Evolutionary conservation across 2,329 filamentous ascomycete genomes (phyloP).

Genomic region (Nemania diffusa): DNA sequence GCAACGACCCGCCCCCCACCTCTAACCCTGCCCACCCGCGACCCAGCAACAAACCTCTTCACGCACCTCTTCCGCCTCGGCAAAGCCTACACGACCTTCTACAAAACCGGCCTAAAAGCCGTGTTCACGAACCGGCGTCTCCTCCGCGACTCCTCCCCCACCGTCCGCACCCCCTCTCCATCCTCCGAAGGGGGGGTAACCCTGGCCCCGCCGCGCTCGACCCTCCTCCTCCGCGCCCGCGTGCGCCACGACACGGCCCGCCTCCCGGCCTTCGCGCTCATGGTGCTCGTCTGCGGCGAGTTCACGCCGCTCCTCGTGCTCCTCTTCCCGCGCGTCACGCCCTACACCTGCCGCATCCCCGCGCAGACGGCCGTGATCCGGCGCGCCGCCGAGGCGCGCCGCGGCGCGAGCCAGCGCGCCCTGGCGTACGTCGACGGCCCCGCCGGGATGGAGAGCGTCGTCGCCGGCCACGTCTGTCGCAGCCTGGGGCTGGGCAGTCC

Average conservation of each 20-base stretch:
- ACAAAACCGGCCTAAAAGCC: slow-evolving; percentile 83
- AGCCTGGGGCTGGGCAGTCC: slow-evolving; percentile 53
- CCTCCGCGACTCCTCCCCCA: slow-evolving; percentile 52
- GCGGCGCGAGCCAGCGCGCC: slow-evolving; percentile 60
- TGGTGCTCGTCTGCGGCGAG: slow-evolving; percentile 84
- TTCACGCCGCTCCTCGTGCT: slow-evolving; percentile 84
- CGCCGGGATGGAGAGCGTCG: neutral
- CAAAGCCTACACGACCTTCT: slow-evolving; percentile 83
- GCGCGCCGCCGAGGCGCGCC: slow-evolving; percentile 62
- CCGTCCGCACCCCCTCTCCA: slow-evolving; percentile 31
- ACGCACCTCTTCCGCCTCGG: slow-evolving; percentile 71
- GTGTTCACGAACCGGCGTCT: slow-evolving; percentile 74
- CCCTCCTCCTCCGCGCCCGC: slow-evolving; percentile 76
- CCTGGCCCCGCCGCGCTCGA: slow-evolving; percentile 66
- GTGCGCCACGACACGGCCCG: slow-evolving; percentile 78
- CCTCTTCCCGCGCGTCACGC: slow-evolving; percentile 75
- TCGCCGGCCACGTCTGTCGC: slow-evolving; percentile 44
- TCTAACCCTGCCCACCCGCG: slow-evolving; percentile 69
- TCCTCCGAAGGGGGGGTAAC: slow-evolving; percentile 34
- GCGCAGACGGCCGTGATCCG: slow-evolving; percentile 72
- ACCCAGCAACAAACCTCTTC: slow-evolving; percentile 56
- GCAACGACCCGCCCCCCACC: slow-evolving; percentile 76
- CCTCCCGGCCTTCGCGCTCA: slow-evolving; percentile 79
- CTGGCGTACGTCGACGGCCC: slow-evolving; percentile 44
- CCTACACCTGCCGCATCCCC: slow-evolving; percentile 85